Evolutionary conservation across 2,329 filamentous ascomycete genomes (phyloP).

Genomic region (Emergomyces orientalis): DNA sequence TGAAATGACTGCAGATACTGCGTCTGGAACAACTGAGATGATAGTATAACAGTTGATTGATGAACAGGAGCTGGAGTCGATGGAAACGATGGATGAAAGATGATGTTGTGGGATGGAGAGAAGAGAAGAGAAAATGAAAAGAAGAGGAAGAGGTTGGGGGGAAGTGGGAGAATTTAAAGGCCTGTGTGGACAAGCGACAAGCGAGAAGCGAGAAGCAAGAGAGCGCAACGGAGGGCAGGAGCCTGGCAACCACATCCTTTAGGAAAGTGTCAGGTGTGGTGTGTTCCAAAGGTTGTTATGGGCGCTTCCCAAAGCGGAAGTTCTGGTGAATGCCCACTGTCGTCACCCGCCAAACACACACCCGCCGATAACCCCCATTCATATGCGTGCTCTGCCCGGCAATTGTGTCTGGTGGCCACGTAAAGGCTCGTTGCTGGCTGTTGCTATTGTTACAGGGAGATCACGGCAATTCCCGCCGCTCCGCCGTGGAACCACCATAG

Average conservation of each 20-base stretch:
- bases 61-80: background rate
- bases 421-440: background rate
- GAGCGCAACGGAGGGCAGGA: background rate
- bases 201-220: background rate
- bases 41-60: background rate
- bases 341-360: background rate
- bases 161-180: conserved; percentile 12
- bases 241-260: background rate
- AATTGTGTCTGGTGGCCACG: background rate
- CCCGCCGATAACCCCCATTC: background rate
- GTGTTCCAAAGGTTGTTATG: background rate
- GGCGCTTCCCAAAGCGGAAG: background rate
- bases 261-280: background rate
- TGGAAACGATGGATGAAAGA: background rate
- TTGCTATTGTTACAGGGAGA: background rate
- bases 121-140: background rate
- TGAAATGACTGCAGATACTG: background rate
- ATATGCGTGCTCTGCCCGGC: background rate
- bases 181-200: conserved; percentile 1
- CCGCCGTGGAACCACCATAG: background rate
- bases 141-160: conserved; percentile 4
- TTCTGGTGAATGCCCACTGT: background rate
- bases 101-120: background rate
- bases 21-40: conserved; percentile 9
- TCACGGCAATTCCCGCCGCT: background rate